Base-by-base conservation (phyloP, 805 yeast species). In the Teunomyces atbi region DNA sequence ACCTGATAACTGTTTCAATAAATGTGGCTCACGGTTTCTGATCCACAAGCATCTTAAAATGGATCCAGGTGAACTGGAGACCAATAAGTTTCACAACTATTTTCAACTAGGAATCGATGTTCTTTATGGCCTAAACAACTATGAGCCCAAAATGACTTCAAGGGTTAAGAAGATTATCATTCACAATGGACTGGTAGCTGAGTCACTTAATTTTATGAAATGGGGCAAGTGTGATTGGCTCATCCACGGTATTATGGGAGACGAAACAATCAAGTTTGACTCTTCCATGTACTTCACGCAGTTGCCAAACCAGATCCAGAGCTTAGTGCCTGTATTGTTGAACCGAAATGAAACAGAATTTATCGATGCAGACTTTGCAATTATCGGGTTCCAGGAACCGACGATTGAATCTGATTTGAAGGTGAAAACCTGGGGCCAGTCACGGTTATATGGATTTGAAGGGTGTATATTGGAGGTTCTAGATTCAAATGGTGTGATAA, bases 91-190 rank as follows among this genome's bases (percentile, higher is more conserved):
- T 51, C 85, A 82, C 59, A 82, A 81, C 55, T 82, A 82, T 57
- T 82, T 73, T 58, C 58, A 69, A 18, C 68, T 58, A 51, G 87
- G 87, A 0, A 60, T 81, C 34, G 87, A 82, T 57, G 58, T 81
- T 6, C 59, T 81, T 19, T 82, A 79, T 58, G 72, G 73, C 33
- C 62, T 77, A 29, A 64, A 63, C 47, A 38, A 41, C 16, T 30
- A 21, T 23, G 38, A 45, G 12, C 19, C 21, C 13, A 48, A 50
- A 20, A 52, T 51, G 18, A 46, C 46, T 33, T 46, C 53, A 20
- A 28, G 44, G 7, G 62, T 81, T 15, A 65, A 64, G 32, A 81
- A 80, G 48, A 48, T 82, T 3, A 66, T 79, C 1, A 32, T 79
- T 7, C 86, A 82, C 56, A 71, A 71, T 50, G 84, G 83, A 29